phyloP scores from a whole-genome alignment of 768 basidiomycete species.

The Xerocomus potaroensis region DNA sequence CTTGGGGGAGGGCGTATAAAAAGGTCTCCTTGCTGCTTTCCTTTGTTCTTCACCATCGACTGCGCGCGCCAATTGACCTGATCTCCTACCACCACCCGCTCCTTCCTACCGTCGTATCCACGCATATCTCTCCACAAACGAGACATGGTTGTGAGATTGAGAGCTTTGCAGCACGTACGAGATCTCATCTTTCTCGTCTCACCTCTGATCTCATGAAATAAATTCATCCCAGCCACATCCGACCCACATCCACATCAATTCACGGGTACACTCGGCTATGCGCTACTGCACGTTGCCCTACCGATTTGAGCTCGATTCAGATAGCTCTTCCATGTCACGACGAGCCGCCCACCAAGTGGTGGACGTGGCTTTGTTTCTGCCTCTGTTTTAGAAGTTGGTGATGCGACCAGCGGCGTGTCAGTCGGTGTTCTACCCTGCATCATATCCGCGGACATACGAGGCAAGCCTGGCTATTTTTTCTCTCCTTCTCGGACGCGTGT shows the following conservation, averaged over 20 bases:
- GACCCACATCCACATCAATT: too few species aligned
- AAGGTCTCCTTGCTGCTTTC: not conserved
- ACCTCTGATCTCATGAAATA: not conserved
- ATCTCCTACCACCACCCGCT: not conserved
- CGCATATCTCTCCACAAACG: not conserved
- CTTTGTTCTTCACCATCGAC: not conserved
- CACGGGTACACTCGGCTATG: conserved; percentile 4
- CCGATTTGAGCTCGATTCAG: conserved; percentile 22
- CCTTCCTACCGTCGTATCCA: not conserved
- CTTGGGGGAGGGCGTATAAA: conserved; percentile 13
- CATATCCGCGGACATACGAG: conserved; percentile 10
- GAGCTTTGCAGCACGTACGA: conserved; percentile 9
- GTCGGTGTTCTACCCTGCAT: not conserved
- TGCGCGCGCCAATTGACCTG: not conserved
- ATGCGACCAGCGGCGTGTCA: conserved; percentile 4
- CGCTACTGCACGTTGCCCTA: conserved; percentile 13
- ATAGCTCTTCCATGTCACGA: conserved; percentile 23
- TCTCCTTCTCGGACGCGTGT: not conserved
- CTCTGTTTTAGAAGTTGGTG: conserved; percentile 26
- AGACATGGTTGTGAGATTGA: conserved; percentile 10
- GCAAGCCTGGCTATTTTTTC: not conserved
- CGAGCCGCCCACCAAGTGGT: conserved; percentile 20
- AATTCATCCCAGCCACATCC: not conserved
- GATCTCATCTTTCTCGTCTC: not conserved
- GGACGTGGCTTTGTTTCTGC: conserved; percentile 12